Evolutionary conservation across 2,329 filamentous ascomycete genomes (phyloP).

Genomic region (Fusarium nygamai): DNA sequence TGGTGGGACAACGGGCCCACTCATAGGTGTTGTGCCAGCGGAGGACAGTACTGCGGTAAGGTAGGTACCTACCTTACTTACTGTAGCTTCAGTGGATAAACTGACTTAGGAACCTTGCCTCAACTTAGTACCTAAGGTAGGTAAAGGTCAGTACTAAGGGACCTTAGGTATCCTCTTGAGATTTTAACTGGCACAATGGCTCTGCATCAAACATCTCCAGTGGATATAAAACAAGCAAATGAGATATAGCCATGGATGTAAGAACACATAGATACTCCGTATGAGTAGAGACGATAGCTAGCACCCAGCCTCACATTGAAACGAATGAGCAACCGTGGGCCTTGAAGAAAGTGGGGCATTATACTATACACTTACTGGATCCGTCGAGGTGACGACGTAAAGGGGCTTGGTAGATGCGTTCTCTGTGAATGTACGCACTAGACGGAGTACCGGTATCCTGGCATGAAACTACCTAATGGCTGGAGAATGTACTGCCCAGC

Average conservation of each 20-base stretch:
- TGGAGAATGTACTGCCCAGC: slow-evolving; percentile 1
- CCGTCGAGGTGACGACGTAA: slow-evolving; percentile 42
- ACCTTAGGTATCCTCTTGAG: background rate
- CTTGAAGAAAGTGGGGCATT: slow-evolving; percentile 50
- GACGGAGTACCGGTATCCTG: background rate
- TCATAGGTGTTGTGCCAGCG: background rate
- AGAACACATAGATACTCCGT: background rate
- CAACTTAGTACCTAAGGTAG: too few relatives aligned
- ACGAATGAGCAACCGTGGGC: slow-evolving; percentile 50
- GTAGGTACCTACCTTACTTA: background rate
- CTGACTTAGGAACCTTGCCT: background rate
- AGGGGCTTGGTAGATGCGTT: slow-evolving; percentile 28
- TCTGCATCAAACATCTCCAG: background rate
- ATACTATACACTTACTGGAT: slow-evolving; percentile 23
- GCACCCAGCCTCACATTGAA: slow-evolving; percentile 5
- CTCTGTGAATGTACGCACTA: slow-evolving; percentile 11
- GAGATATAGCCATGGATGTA: background rate
- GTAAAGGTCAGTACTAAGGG: background rate
- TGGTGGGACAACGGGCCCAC: slow-evolving; percentile 38
- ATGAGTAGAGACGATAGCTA: slow-evolving; percentile 4
- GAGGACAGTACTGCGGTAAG: background rate
- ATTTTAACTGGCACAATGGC: background rate
- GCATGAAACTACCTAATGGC: slow-evolving; percentile 1
- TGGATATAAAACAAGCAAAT: background rate
- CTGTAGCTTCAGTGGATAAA: too few relatives aligned